A percentile compares a stretch with the other conserved stretches of the same genome.
Evolutionary conservation across 1,139 yeast species (phyloP).

Genomic region (Fermentozyma sake): DNA sequence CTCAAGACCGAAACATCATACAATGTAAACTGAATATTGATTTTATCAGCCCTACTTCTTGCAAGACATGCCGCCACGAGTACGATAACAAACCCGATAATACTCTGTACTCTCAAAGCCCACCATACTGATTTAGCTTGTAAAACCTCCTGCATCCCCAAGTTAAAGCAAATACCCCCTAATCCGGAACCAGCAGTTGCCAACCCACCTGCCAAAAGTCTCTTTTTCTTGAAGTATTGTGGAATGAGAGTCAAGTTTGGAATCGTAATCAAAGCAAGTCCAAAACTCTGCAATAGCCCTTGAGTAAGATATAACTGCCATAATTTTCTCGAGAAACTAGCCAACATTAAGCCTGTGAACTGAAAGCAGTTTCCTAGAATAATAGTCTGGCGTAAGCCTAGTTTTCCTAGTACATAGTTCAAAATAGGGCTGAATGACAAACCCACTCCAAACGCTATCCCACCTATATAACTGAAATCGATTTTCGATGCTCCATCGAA

Average conservation of each 20-base stretch:
- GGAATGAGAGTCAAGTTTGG: constrained; percentile 50
- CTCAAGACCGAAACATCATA: constrained; percentile 17
- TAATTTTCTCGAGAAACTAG: constrained; percentile 45
- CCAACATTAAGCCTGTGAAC: constrained; percentile 48
- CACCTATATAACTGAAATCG: constrained; percentile 40
- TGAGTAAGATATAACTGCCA: constrained; percentile 53
- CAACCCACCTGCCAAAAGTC: constrained; percentile 56
- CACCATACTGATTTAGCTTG: constrained; percentile 22
- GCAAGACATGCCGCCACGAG: constrained; percentile 20
- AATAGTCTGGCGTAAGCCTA: constrained; percentile 37
- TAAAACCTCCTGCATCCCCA: constrained; percentile 27
- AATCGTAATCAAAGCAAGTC: constrained; percentile 42
- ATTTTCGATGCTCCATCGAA: constrained; percentile 38
- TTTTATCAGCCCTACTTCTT: constrained; percentile 18
- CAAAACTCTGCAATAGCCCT: constrained; percentile 48
- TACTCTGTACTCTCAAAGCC: constrained; percentile 40
- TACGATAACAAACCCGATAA: constrained; percentile 24
- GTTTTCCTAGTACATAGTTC: constrained; percentile 32
- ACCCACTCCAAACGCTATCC: constrained; percentile 38
- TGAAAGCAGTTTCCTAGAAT: constrained; percentile 45
- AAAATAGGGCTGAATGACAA: constrained; percentile 33
- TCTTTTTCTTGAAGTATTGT: constrained; percentile 51
- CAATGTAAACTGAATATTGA: constrained; percentile 19
- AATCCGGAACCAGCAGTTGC: constrained; percentile 58
- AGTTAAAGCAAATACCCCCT: constrained; percentile 49